These are phyloP conservation scores for Sclerotinia subarctica DNA, from an alignment of 2,329 filamentous ascomycete genomes.

Conservation along the genomic window DNA sequence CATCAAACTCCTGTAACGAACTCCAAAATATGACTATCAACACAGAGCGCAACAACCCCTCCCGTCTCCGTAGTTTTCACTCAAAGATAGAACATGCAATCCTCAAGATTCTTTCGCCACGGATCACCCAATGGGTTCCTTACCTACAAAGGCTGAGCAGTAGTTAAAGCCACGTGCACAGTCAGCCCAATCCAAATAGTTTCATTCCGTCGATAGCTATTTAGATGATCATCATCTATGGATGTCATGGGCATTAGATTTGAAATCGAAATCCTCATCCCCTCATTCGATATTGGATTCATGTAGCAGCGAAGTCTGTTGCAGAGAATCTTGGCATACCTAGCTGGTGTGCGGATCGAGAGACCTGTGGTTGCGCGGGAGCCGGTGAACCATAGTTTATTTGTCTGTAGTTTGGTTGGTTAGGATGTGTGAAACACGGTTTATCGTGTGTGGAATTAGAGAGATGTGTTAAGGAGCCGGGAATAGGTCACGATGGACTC, in stretches of 20 bases:
- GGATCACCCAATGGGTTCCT: conserved; percentile 26
- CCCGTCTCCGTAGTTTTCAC: background rate
- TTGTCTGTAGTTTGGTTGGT: conserved; percentile 54
- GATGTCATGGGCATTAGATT: background rate
- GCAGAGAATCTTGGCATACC: conserved; percentile 83
- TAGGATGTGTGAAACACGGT: background rate
- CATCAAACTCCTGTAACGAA: too few relatives aligned
- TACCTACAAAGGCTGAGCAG: background rate
- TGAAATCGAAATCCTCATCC: background rate
- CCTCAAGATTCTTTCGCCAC: conserved; percentile 37
- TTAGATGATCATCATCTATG: background rate
- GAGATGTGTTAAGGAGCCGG: too few relatives aligned
- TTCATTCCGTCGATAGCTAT: background rate
- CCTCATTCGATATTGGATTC: conserved; percentile 27
- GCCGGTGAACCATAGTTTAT: conserved; percentile 75
- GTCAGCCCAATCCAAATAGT: background rate
- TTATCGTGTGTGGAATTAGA: too few relatives aligned
- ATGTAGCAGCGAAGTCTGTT: conserved; percentile 71
- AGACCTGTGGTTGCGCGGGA: conserved; percentile 77
- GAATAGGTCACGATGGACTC: conserved; percentile 48
- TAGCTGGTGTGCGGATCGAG: conserved; percentile 78
- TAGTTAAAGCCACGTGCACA: background rate
- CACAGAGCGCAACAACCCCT: too few relatives aligned
- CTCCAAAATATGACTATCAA: too few relatives aligned
- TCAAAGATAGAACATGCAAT: conserved; percentile 42